Percentiles rank a stretch among this genome's conserved stretches.
phyloP scores from a whole-genome alignment of 2,329 filamentous ascomycete genomes.

The Aspergillus fijiensis region DNA sequence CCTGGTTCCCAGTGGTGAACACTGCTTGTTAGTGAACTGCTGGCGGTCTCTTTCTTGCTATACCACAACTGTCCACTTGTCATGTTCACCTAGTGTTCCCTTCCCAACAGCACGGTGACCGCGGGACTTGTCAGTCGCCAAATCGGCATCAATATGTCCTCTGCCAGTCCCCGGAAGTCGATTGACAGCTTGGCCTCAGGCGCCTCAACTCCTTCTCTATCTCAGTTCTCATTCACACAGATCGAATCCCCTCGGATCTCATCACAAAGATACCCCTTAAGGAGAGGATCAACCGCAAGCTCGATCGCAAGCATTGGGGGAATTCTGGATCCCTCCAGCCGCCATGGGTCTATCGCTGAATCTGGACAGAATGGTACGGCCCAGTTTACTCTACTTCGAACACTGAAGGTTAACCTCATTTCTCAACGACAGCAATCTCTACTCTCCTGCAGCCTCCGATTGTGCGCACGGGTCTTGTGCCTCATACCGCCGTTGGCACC shows the following conservation, averaged over 20 bases:
- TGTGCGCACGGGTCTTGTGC: conserved; percentile 79
- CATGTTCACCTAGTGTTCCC: conserved; percentile 37
- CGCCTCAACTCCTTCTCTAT: conserved; percentile 51
- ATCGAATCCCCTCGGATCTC: conserved; percentile 38
- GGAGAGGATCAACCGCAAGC: conserved; percentile 81
- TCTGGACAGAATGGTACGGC: conserved; percentile 74
- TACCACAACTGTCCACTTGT: conserved; percentile 28
- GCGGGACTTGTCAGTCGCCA: conserved; percentile 34
- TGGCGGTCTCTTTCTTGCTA: conserved; percentile 5
- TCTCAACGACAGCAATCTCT: conserved; percentile 68
- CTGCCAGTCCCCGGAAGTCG: conserved; percentile 62
- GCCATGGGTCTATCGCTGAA: conserved; percentile 64
- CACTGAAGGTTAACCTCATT: conserved; percentile 6
- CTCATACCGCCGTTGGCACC: conserved; percentile 68
- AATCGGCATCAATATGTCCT: conserved; percentile 56
- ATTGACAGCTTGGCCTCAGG: conserved; percentile 63
- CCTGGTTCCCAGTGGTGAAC: conserved; percentile 1
- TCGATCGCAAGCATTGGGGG: conserved; percentile 86
- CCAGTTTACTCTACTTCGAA: neutral
- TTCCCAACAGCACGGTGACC: conserved; percentile 31
- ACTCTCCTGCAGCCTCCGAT: conserved; percentile 90
- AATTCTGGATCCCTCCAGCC: conserved; percentile 67
- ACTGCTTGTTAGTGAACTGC: conserved; percentile 4
- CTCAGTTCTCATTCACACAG: conserved; percentile 48
- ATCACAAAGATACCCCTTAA: conserved; percentile 38